Evolutionary conservation across 176 grass and related monocot genomes (phyloP), one percentile per base, ranked within the genome.

Genomic region (Oryza glumipatula): DNA sequence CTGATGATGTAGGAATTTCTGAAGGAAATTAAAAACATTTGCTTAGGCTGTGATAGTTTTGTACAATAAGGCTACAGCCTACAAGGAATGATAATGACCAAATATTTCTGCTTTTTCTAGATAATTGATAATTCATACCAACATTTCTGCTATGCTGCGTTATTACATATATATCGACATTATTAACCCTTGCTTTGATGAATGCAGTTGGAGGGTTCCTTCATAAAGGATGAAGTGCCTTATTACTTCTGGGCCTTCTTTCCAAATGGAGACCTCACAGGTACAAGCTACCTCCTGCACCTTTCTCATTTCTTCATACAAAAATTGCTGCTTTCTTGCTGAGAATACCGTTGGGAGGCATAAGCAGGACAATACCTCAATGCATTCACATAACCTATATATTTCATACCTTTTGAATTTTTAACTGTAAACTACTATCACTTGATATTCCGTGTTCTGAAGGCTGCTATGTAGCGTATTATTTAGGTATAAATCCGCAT

Each of bases 191-290:
- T 23, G n/a, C 3, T 26, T 49, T 64, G 16, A 73, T 82, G 67
- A 45, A 84, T 88, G 83, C 91, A 98, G 96, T 63, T 98, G 74
- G 93, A 95, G 65, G 96, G 96, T 16, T 98, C 93, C 44, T 95
- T 98, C 65, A 19, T 89, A 26, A 95, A 94, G 89, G 74, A 95
- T 2, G 85, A 83, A 26, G 70, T 95, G 68, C 83, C 91, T 10
- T 92, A 98, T 81, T 95, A 70, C 74, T 98, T 98, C 39, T 98
- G 96, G 96, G 96, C 93, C 43, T 95, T 98, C 71, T 98, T 98
- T 24, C 89, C 93, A 3, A 72, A 87, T 64, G 96, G 93, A 74
- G 85, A 80, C 12, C 86, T 98, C 16, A 86, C 93, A 85, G 96
- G 96, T 98, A 92, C 66, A 45, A 84, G 73, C 74, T 61, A 24